Conservation (phyloP, 129 eudicot species). For the Arctium lappa region DNA sequence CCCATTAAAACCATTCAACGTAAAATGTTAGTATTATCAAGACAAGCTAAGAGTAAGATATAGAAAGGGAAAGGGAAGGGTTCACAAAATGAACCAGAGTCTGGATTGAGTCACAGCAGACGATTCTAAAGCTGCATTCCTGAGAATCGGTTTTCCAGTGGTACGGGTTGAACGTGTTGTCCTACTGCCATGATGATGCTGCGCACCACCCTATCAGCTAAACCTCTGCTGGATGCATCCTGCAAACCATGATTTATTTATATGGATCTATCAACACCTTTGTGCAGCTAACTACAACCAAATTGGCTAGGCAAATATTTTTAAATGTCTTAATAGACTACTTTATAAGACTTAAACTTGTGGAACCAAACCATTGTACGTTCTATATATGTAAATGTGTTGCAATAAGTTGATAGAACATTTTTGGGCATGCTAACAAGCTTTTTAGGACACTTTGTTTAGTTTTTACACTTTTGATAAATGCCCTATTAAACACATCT, state of each 20-base stretch:
- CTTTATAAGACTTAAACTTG: no score
- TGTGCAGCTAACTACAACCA: no score
- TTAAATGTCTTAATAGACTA: no score
- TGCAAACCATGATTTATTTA: background rate
- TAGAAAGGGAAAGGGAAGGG: no score
- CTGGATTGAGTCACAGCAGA: background rate
- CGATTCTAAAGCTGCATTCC: background rate
- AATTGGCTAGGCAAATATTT: no score
- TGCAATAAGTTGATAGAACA: background rate
- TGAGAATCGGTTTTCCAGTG: background rate
- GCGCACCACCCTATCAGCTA: background rate
- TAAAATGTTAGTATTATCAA: no score
- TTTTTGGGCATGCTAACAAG: no score
- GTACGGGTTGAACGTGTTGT: background rate
- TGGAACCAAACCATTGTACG: background rate
- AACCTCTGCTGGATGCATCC: conserved; percentile 8
- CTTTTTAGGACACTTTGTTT: no score
- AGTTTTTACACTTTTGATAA: no score
- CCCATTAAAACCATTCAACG: background rate
- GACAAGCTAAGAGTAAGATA: no score
- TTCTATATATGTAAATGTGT: background rate
- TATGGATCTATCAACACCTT: no score
- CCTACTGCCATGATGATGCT: background rate
- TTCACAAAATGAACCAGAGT: background rate
- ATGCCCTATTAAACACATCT: no score